phyloP scores from a whole-genome alignment of 2,329 filamentous ascomycete species.

The Alternaria triticina region DNA sequence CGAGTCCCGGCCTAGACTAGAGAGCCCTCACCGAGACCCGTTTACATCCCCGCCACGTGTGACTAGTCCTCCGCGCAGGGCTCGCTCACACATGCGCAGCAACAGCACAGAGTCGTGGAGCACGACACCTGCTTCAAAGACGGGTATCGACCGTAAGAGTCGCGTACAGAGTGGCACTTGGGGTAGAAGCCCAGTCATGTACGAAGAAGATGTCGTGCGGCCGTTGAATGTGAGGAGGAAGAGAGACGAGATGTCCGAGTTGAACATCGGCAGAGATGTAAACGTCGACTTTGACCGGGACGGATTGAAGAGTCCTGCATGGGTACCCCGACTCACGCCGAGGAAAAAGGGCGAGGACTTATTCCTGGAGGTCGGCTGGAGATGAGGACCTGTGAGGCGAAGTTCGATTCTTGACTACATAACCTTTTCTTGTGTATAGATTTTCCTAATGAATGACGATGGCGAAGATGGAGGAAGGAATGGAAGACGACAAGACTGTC shows the following conservation, averaged over 20 bases:
- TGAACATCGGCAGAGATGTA: constrained; percentile 24
- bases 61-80: constrained; percentile 26
- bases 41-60: constrained; percentile 28
- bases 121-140: constrained; percentile 21
- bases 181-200: constrained; percentile 36
- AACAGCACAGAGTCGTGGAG: constrained; percentile 34
- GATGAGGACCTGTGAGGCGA: neutral
- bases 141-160: constrained; percentile 22
- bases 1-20: constrained; percentile 33
- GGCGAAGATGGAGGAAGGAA: neutral
- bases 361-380: constrained; percentile 53
- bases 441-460: neutral
- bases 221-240: constrained; percentile 35
- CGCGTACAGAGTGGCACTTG: constrained; percentile 35
- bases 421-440: constrained; percentile 13
- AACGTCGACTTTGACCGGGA: constrained; percentile 25
- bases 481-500: constrained; percentile 5
- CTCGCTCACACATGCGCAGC: constrained; percentile 30
- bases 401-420: constrained; percentile 8
- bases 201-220: constrained; percentile 28
- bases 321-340: constrained; percentile 71
- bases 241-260: constrained; percentile 23
- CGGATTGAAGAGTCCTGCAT: constrained; percentile 56
- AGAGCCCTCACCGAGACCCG: constrained; percentile 23
- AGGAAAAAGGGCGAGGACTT: constrained; percentile 70